Conservation (phyloP, 208 protist genomes). For the Wallacemonas collosoma region DNA sequence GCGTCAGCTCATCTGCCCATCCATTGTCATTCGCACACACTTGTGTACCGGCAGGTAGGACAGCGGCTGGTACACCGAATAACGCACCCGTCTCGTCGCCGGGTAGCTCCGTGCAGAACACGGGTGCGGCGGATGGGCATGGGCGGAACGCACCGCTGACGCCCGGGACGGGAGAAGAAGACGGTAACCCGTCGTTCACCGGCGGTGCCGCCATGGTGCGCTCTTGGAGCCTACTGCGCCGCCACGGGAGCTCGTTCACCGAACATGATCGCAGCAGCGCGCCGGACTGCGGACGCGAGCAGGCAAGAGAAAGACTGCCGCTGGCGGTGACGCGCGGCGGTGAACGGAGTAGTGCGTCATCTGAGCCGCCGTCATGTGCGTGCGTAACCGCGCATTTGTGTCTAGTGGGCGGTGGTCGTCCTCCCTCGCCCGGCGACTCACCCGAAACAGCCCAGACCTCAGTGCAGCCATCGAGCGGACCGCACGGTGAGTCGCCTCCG, state of each 20-base stretch:
- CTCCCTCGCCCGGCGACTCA: background rate
- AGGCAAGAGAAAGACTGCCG: constrained; percentile 6
- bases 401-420: no score
- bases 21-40: background rate
- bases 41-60: no score
- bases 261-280: constrained; percentile 12
- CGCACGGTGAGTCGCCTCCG: constrained; percentile 4
- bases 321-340: constrained; percentile 7
- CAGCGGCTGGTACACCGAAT: no score
- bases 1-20: constrained; percentile 9
- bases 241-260: constrained; percentile 14
- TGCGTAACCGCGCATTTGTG: no score
- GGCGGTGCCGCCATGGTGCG: background rate
- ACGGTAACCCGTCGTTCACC: background rate
- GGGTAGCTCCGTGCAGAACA: no score
- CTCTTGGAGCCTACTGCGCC: background rate
- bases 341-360: background rate
- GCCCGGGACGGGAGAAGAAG: no score
- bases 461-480: constrained; percentile 8
- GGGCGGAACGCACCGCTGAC: no score
- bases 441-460: constrained; percentile 4
- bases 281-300: constrained; percentile 10
- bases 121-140: no score
- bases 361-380: background rate
- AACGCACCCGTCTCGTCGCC: no score